Conservation (phyloP, 23 red algal species). For the Gracilaria caudata region DNA sequence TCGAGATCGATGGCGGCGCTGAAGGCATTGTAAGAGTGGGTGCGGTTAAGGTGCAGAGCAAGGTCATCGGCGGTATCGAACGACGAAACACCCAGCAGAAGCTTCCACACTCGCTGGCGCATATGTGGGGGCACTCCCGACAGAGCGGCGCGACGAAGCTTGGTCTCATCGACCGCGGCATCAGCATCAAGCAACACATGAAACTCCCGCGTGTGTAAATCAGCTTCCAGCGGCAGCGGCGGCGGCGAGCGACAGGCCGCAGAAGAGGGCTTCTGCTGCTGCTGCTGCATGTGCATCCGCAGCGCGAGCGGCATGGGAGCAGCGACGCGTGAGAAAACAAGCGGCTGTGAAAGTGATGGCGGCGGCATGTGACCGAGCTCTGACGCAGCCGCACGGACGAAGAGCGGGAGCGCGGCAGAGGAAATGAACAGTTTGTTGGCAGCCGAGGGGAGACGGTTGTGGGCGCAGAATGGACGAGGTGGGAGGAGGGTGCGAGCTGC, state of each 20-base stretch:
- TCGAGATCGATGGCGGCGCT: conserved; percentile 22
- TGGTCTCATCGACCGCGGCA: conserved; percentile 80
- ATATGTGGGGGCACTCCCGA: conserved; percentile 64
- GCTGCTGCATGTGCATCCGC: background rate
- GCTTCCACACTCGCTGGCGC: conserved; percentile 82
- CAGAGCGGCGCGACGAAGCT: conserved; percentile 74
- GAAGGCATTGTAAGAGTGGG: background rate
- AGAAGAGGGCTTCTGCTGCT: background rate
- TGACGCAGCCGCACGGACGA: background rate
- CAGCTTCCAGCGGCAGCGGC: background rate
- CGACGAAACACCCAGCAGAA: conserved; percentile 77
- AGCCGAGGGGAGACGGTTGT: background rate
- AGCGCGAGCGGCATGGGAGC: conserved; percentile 8
- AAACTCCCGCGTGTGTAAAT: conserved; percentile 38
- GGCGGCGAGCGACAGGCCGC: background rate
- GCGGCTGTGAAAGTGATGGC: background rate
- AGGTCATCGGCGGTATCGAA: conserved; percentile 69
- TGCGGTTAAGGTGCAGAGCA: conserved; percentile 30
- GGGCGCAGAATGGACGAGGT: background rate
- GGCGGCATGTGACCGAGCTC: background rate
- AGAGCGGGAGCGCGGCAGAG: background rate
- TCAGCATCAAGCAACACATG: conserved; percentile 70
- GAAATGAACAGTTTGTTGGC: background rate
- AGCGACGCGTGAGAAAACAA: background rate
- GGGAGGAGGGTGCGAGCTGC: background rate